Conservation (phyloP, 129 eudicot genomes). For the Pittosporum tobira region DNA sequence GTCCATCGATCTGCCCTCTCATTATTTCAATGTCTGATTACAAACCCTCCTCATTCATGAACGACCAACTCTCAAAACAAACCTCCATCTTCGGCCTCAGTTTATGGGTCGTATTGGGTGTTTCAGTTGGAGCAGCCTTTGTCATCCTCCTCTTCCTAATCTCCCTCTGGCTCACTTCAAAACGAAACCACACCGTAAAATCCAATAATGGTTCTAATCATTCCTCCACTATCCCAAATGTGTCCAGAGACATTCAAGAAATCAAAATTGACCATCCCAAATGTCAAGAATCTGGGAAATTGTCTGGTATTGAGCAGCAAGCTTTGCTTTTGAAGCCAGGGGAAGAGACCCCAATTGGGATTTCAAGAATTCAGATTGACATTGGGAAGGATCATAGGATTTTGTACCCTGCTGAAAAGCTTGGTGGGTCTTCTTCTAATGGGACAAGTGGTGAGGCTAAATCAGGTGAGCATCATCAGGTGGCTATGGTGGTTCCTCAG, state of each 20-base stretch:
- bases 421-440: constrained; percentile 14
- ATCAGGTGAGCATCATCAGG: constrained; percentile 18
- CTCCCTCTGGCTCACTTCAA: constrained; percentile 47
- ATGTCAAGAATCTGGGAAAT: background rate
- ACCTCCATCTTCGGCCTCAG: constrained; percentile 52
- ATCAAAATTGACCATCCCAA: constrained; percentile 18
- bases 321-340: constrained; percentile 21
- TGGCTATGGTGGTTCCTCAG: constrained; percentile 35
- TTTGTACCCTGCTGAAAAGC: constrained; percentile 27
- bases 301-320: constrained; percentile 25
- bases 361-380: constrained; percentile 31
- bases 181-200: constrained; percentile 14
- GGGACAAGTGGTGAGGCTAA: background rate
- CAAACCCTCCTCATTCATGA: constrained; percentile 13
- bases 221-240: constrained; percentile 17
- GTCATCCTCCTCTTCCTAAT: constrained; percentile 46
- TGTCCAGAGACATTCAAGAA: constrained; percentile 25
- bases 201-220: background rate
- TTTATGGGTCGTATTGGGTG: constrained; percentile 44
- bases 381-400: constrained; percentile 29
- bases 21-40: constrained; percentile 12
- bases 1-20: background rate
- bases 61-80: constrained; percentile 33
- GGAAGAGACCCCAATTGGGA: constrained; percentile 18
- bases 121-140: constrained; percentile 41